Evolutionary conservation across 2,329 filamentous ascomycete species (phyloP), one percentile per base, ranked within the genome.

Genomic region (Coniosporium tulheliwenetii): DNA sequence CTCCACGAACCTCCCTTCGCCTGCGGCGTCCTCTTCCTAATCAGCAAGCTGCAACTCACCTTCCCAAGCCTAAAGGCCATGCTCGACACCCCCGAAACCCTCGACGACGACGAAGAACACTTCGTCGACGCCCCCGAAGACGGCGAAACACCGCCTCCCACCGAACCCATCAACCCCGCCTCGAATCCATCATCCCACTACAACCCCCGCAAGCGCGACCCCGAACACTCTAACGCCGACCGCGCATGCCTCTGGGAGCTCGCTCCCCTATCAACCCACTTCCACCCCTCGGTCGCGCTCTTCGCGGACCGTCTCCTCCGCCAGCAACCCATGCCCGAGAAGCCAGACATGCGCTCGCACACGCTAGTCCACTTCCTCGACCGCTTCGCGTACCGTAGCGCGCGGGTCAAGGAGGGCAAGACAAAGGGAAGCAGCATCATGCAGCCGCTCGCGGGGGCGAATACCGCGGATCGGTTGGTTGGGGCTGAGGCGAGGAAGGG

Each of bases 361-460:
- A 91, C 85, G 1, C 73, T 98, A 38, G 91, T 91, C 54, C 82
- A 93, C 59, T 98, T 98, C 70, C 70, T 98, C 43, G 91, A 98
- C 63, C 87, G 93, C 51, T 98, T 98, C 60, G 85, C 94, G n/a
- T 98, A 96, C 70, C 81, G 85, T 50, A 94, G 91, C 52, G 79
- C 89, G 45, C 94, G 94, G 68, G 49, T 56, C 5, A 50, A 71
- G 12, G 58, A 61, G 14, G 69, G 75, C 39, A 61, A 67, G 30
- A 69, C 75, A 29, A 82, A 84, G 47, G 93, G 93, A 39, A 71
- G 75, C 26, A 95, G 86, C 19, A 93, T 98, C 60, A 98, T 98
- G 91, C 91, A 98, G 61, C 91, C 93, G 33, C 75, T 95, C 53
- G 72, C 74, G 40, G 76, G 77, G 39, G 71, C 69, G 10, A 73